These are phyloP conservation scores for Penicillium corylophilum DNA, from an alignment of 2,329 filamentous ascomycete species.

Conservation along the genomic window DNA sequence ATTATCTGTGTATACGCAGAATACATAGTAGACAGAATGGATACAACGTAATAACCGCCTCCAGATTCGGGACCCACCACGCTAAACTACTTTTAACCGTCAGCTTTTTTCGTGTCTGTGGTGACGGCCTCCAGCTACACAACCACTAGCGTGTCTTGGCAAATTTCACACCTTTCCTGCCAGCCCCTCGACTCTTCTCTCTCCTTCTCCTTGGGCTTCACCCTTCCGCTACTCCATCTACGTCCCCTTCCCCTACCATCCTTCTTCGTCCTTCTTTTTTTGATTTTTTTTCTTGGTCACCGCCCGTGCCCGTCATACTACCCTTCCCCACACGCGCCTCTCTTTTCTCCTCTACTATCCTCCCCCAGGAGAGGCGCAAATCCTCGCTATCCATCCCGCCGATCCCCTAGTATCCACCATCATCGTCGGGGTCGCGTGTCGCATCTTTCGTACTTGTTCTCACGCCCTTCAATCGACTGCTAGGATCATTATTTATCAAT, in stretches of 20 bases:
- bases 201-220: slow-evolving; percentile 23
- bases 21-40: too few species aligned
- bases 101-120: slow-evolving; percentile 14
- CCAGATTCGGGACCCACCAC: slow-evolving; percentile 23
- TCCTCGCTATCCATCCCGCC: background rate
- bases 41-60: slow-evolving; percentile 10
- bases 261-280: slow-evolving; percentile 7
- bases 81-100: slow-evolving; percentile 19
- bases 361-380: background rate
- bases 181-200: slow-evolving; percentile 29
- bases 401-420: background rate
- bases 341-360: slow-evolving; percentile 4
- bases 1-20: too few species aligned
- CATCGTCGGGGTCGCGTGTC: slow-evolving; percentile 1
- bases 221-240: slow-evolving; percentile 1
- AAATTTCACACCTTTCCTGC: slow-evolving; percentile 27
- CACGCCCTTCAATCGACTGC: background rate
- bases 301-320: background rate
- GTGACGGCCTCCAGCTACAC: slow-evolving; percentile 24
- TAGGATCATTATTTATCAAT: background rate
- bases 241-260: background rate
- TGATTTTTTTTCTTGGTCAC: slow-evolving; percentile 1
- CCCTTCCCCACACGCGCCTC: slow-evolving; percentile 8
- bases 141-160: slow-evolving; percentile 29
- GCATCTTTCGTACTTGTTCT: background rate